These are phyloP conservation scores for Pseudozyma pruni DNA, from an alignment of 1,284 basidiomycete species.

Conservation along the genomic window DNA sequence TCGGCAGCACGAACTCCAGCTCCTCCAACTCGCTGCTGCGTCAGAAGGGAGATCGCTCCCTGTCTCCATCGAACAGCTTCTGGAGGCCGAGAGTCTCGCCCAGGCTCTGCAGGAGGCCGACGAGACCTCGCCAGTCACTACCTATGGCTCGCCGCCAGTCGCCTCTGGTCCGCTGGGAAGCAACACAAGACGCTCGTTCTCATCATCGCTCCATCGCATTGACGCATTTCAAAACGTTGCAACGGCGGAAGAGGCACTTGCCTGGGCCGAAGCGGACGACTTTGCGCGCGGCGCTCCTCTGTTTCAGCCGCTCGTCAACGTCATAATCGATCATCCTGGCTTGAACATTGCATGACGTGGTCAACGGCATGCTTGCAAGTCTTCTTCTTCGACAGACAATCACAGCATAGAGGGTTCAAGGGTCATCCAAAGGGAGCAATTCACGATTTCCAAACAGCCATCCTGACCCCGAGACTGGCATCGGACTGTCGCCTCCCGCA, in stretches of 20 bases:
- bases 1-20: constrained; percentile 33
- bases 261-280: constrained; percentile 51
- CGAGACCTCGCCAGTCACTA: constrained; percentile 5
- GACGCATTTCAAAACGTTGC: background rate
- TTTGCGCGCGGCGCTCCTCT: constrained; percentile 49
- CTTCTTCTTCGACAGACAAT: background rate
- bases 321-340: constrained; percentile 33
- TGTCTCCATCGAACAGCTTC: constrained; percentile 47
- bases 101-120: constrained; percentile 35
- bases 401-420: background rate
- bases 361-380: too few species aligned
- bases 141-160: constrained; percentile 8
- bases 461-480: background rate
- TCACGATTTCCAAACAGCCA: background rate
- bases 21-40: constrained; percentile 24
- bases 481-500: background rate
- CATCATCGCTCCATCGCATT: background rate
- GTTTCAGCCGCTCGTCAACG: constrained; percentile 45
- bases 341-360: constrained; percentile 8
- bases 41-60: constrained; percentile 36
- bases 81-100: constrained; percentile 45
- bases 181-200: constrained; percentile 8
- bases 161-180: background rate
- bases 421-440: background rate
- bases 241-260: constrained; percentile 26